Base-by-base conservation (phyloP, 805 yeast genomes). In the Ogataea wickerhamii region DNA sequence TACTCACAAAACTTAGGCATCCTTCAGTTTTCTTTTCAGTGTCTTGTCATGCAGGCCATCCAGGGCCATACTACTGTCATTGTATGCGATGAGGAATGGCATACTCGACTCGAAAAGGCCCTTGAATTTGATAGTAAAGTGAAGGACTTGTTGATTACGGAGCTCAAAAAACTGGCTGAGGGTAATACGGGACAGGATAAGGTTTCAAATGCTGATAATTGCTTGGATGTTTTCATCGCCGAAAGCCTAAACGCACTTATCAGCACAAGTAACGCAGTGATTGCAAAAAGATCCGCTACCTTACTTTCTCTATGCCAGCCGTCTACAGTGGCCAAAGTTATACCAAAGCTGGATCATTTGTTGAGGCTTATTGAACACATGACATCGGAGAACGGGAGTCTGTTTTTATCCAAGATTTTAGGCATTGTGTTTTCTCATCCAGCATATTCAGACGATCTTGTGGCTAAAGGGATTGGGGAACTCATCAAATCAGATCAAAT, bases 1-100 rank as follows among this genome's bases (percentile, higher is more conserved):
- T 39, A 37, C 6, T 48, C 52, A 3, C 45, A 56, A 10, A 54
- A 60, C 4, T 8, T 8, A 12, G 57, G 64, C 7, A 79, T 79
- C 0, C 59, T 79, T 11, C 58, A 65, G 28, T 87, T 83, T 54
- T 58, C 70, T 0, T 67, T 80, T 19, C 76, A 78, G 40, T 68
- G 78, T 7, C 54, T 87, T 16, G 79, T 82, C 1, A 81, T 85
- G 74, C 75, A 83, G 44, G 74, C 93, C 0, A 61, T 77, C 1
- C 49, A 54, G n/a, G 74, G 66, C 0, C 63, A 70, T 12, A 47
- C 59, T 0, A 78, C 88, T 0, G 79, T 80, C 2, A 57, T 86
- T 32, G 75, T 74, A 0, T 63, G 71, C 17, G 95, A 87, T 55
- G 82, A 81, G 44, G 81, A 82, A 36, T 87, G 95, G 95, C 63